Evolutionary conservation across 768 basidiomycete species (phyloP).

Genomic region (Suillus placidus): DNA sequence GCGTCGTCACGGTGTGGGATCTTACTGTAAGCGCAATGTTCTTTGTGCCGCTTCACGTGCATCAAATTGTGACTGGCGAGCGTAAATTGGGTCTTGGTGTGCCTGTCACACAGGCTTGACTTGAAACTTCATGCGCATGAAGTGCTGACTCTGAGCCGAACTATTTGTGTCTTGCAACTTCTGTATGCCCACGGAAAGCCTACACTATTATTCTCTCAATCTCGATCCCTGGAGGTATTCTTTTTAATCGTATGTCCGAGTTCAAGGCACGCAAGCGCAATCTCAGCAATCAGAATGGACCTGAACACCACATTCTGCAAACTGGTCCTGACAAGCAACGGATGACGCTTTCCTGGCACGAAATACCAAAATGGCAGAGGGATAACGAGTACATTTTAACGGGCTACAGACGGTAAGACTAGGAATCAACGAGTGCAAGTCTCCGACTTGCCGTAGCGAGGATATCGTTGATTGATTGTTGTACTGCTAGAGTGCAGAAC

Average conservation of each 20-base stretch:
- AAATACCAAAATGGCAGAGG: slow-evolving; percentile 68
- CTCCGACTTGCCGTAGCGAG: slow-evolving; percentile 9
- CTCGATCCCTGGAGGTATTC: neutral
- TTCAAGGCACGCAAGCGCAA: slow-evolving; percentile 3
- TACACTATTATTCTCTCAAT: neutral
- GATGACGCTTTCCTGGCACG: slow-evolving; percentile 51
- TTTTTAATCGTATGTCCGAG: neutral
- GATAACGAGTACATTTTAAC: slow-evolving; percentile 74
- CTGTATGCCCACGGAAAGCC: slow-evolving; percentile 2
- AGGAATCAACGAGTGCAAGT: slow-evolving; percentile 7
- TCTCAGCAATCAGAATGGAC: slow-evolving; percentile 13
- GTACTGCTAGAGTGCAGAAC: slow-evolving; percentile 51
- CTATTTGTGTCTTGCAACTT: neutral
- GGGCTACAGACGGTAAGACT: slow-evolving; percentile 68
- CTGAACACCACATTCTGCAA: slow-evolving; percentile 1
- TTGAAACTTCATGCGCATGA: neutral
- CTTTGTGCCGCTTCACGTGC: neutral
- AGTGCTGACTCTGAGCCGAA: neutral
- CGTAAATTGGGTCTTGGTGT: neutral
- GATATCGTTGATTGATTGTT: slow-evolving; percentile 3
- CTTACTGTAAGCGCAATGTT: neutral
- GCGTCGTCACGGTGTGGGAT: neutral
- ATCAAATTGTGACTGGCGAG: neutral
- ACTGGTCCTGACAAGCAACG: slow-evolving; percentile 7
- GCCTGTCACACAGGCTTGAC: neutral